phyloP scores from a whole-genome alignment of 2,329 filamentous ascomycete genomes.

The Beauveria scarabaeidicola region DNA sequence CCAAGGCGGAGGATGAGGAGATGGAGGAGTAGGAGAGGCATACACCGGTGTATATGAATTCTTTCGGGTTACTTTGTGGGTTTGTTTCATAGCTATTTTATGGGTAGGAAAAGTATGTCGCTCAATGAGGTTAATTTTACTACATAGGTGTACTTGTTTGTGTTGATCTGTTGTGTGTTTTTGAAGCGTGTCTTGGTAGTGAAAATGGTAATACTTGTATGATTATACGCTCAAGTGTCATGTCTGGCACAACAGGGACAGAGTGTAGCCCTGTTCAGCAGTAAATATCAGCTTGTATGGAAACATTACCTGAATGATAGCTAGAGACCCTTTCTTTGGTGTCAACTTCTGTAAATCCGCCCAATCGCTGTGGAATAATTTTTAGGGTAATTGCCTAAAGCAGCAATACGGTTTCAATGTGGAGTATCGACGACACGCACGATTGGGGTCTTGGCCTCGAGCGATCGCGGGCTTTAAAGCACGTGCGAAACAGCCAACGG shows the following conservation, averaged over 20 bases:
- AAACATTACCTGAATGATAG: no score
- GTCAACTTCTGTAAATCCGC: not conserved
- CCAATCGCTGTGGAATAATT: not conserved
- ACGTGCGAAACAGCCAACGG: not conserved
- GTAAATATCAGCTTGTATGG: no score
- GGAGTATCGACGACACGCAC: not conserved
- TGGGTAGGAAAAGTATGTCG: conserved; percentile 10
- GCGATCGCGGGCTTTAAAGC: not conserved
- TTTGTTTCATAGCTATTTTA: conserved; percentile 5
- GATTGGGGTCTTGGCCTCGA: not conserved
- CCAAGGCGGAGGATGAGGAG: conserved; percentile 23
- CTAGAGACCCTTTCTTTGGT: no score
- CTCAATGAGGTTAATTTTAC: not conserved
- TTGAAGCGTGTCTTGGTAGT: no score
- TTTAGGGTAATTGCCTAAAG: not conserved
- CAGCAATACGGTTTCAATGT: not conserved
- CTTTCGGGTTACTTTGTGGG: not conserved
- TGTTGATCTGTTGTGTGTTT: not conserved
- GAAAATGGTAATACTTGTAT: no score
- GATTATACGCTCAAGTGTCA: not conserved
- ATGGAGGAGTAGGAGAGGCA: conserved; percentile 23
- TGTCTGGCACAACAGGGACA: no score
- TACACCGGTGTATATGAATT: conserved; percentile 4
- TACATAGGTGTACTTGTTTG: not conserved
- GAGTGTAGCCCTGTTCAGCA: no score